phyloP scores from a whole-genome alignment of 192 early-diverging fungal genomes.

The Coemansia sp. region DNA sequence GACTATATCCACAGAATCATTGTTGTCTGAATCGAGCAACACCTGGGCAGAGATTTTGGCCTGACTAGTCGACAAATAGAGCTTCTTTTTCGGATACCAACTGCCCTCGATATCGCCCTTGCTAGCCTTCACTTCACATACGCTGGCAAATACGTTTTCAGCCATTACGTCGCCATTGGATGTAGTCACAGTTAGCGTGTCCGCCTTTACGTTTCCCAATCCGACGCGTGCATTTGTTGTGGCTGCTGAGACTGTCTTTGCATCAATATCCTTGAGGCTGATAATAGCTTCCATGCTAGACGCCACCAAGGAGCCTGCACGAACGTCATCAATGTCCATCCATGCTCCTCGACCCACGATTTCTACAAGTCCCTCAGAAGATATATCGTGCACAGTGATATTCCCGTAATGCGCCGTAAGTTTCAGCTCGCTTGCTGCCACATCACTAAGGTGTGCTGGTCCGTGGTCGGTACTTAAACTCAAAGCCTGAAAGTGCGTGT shows the following conservation, averaged over 20 bases:
- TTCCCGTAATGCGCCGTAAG: constrained; percentile 51
- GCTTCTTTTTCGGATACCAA: constrained; percentile 46
- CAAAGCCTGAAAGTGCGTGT: constrained; percentile 28
- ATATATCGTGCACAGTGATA: constrained; percentile 49
- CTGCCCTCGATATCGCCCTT: constrained; percentile 48
- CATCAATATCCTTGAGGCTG: constrained; percentile 50
- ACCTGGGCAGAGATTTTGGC: constrained; percentile 45
- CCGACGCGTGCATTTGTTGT: constrained; percentile 51
- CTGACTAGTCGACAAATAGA: constrained; percentile 35
- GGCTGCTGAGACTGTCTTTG: constrained; percentile 23
- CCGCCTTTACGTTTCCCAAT: constrained; percentile 47
- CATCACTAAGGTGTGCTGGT: constrained; percentile 48
- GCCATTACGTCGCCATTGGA: constrained; percentile 39
- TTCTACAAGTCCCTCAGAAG: constrained; percentile 19
- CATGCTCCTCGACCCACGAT: constrained; percentile 42
- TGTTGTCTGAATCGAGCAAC: constrained; percentile 10
- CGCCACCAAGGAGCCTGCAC: constrained; percentile 17
- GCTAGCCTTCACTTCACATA: constrained; percentile 27
- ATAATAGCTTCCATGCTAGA: constrained; percentile 50
- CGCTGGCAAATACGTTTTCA: constrained; percentile 20
- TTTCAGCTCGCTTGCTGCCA: constrained; percentile 28
- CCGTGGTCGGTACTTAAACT: constrained; percentile 47
- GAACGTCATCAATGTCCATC: constrained; percentile 56
- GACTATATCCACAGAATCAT: constrained; percentile 30
- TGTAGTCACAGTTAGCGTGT: constrained; percentile 29